These are phyloP conservation scores for Phaffomyces thermotolerans DNA, from an alignment of 805 yeast species.

Conservation along the genomic window DNA sequence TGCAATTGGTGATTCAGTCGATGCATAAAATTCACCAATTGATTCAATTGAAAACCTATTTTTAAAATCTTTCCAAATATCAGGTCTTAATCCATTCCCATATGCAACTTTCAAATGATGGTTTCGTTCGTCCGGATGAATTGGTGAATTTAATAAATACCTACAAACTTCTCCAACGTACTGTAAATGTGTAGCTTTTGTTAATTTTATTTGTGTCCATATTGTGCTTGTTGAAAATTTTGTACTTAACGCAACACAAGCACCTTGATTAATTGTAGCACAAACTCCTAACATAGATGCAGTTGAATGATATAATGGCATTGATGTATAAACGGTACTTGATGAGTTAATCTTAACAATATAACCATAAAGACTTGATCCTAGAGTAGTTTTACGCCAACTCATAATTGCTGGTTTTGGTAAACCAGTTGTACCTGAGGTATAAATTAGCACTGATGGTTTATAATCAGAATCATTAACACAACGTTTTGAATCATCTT, in stretches of 20 bases:
- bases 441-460: slow-evolving; percentile 70
- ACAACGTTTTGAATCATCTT: slow-evolving; percentile 51
- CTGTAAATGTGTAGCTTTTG: slow-evolving; percentile 74
- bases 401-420: slow-evolving; percentile 93
- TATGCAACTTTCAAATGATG: slow-evolving; percentile 66
- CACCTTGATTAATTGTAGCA: slow-evolving; percentile 62
- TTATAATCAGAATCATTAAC: slow-evolving; percentile 49
- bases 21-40: slow-evolving; percentile 88
- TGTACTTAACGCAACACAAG: slow-evolving; percentile 67
- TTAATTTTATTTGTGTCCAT: slow-evolving; percentile 80
- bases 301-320: slow-evolving; percentile 95
- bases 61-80: slow-evolving; percentile 81
- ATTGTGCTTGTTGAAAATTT: slow-evolving; percentile 78
- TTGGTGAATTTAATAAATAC: slow-evolving; percentile 61
- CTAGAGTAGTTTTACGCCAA: slow-evolving; percentile 78
- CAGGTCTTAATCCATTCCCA: slow-evolving; percentile 88
- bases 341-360: slow-evolving; percentile 50
- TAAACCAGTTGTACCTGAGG: slow-evolving; percentile 92
- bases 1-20: slow-evolving; percentile 89
- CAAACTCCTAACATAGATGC: slow-evolving; percentile 83
- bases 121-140: slow-evolving; percentile 54
- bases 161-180: slow-evolving; percentile 95
- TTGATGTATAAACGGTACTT: slow-evolving; percentile 72
- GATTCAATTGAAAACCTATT: slow-evolving; percentile 64
- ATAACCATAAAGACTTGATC: slow-evolving; percentile 60